These are phyloP conservation scores for Arachnomyces sp. DNA, from an alignment of 2,329 filamentous ascomycete genomes.

Conservation along the genomic window DNA sequence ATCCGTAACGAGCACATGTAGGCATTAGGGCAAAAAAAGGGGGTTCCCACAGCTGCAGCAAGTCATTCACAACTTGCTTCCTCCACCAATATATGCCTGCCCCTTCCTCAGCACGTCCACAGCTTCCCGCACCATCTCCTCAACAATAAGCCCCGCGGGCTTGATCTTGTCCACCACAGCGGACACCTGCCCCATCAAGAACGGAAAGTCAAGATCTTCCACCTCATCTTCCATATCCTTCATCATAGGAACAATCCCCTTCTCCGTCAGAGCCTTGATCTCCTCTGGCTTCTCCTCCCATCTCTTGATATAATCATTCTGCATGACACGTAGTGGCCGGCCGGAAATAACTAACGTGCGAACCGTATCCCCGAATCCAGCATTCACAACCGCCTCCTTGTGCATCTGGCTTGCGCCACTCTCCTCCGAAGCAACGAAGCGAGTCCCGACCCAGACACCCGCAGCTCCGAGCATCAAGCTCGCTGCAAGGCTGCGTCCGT, in stretches of 20 bases:
- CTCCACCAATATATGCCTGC: constrained; percentile 46
- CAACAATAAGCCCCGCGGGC: constrained; percentile 75
- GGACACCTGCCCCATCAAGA: constrained; percentile 90
- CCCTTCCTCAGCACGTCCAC: constrained; percentile 58
- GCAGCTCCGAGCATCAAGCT: constrained; percentile 79
- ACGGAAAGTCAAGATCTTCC: constrained; percentile 74
- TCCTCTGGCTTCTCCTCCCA: constrained; percentile 73
- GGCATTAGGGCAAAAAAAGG: background rate
- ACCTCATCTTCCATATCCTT: constrained; percentile 69
- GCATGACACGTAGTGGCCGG: constrained; percentile 67
- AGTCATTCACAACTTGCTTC: constrained; percentile 37
- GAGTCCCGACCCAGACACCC: constrained; percentile 89
- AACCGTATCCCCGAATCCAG: constrained; percentile 68
- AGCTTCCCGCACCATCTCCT: constrained; percentile 78
- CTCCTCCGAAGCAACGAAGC: constrained; percentile 78
- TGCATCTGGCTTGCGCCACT: constrained; percentile 73
- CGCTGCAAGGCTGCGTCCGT: constrained; percentile 71
- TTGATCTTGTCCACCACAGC: constrained; percentile 68
- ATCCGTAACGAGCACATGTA: background rate
- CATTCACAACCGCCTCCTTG: constrained; percentile 75
- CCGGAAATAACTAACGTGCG: constrained; percentile 76
- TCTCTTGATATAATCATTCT: constrained; percentile 71
- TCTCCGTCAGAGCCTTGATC: constrained; percentile 65
- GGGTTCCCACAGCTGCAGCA: background rate
- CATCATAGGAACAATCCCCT: constrained; percentile 71